phyloP scores from a whole-genome alignment of 176 grass and related monocot genomes.

The Carex cristatella region DNA sequence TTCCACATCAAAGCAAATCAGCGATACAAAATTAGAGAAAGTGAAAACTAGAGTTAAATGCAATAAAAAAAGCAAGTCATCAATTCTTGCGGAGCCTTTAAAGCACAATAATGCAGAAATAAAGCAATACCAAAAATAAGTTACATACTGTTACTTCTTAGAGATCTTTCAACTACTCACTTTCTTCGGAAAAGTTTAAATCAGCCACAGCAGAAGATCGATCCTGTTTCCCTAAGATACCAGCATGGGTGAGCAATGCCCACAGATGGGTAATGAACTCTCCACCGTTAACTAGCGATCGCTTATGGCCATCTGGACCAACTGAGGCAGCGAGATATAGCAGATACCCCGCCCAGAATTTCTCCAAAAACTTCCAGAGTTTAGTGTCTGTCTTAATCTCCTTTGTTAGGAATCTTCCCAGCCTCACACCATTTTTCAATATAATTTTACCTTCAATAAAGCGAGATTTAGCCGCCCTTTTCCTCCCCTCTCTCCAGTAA shows the following conservation, averaged over 20 bases:
- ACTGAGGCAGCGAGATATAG: not conserved
- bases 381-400: not conserved
- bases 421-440: not conserved
- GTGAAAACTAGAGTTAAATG: no score
- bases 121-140: no score
- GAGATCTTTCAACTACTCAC: no score
- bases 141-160: no score
- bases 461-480: not conserved
- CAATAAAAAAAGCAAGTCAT: no score
- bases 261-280: conserved; percentile 22
- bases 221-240: not conserved
- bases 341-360: conserved; percentile 12
- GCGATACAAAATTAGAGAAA: no score
- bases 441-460: not conserved
- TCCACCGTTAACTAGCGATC: not conserved
- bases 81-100: no score
- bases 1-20: no score
- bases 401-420: not conserved
- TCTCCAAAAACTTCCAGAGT: conserved; percentile 1
- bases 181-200: no score
- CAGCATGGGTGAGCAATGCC: no score
- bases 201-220: not conserved
- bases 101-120: no score
- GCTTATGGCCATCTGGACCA: not conserved
- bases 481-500: no score